These are phyloP conservation scores for Malus fusca DNA, from an alignment of 306 rosid species.

Conservation along the genomic window DNA sequence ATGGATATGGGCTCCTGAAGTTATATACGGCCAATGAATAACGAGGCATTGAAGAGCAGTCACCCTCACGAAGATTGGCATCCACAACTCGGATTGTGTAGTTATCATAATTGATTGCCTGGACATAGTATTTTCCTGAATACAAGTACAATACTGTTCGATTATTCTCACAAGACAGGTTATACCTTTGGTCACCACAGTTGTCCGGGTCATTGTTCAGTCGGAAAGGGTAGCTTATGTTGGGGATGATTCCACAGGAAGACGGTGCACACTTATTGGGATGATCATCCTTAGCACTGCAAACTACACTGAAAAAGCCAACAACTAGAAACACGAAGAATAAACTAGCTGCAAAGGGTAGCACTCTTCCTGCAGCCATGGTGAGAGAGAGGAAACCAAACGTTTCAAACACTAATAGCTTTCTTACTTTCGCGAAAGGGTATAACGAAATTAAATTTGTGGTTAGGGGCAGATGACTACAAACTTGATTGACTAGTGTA, in stretches of 20 bases:
- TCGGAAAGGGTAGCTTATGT: background rate
- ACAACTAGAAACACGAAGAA: background rate
- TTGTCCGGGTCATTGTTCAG: background rate
- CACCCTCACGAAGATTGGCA: background rate
- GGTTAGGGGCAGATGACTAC: too few species aligned
- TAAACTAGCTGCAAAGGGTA: background rate
- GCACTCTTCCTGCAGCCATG: background rate
- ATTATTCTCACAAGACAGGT: background rate
- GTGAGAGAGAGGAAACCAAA: background rate
- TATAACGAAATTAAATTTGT: too few species aligned
- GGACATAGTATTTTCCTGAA: background rate
- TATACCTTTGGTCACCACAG: background rate
- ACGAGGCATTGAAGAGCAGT: background rate
- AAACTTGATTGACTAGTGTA: too few species aligned
- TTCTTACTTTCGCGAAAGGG: too few species aligned
- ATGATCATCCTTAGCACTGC: background rate
- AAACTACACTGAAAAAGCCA: background rate
- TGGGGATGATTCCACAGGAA: background rate
- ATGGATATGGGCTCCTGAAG: too few species aligned
- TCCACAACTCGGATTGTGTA: constrained; percentile 25
- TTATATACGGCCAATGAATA: accelerated
- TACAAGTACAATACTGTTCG: background rate
- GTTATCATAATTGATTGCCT: constrained; percentile 2
- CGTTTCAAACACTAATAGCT: too few species aligned
- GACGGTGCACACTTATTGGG: background rate